Conservation (phyloP, 495 filamentous ascomycete genomes). For the Zalerion maritima region DNA sequence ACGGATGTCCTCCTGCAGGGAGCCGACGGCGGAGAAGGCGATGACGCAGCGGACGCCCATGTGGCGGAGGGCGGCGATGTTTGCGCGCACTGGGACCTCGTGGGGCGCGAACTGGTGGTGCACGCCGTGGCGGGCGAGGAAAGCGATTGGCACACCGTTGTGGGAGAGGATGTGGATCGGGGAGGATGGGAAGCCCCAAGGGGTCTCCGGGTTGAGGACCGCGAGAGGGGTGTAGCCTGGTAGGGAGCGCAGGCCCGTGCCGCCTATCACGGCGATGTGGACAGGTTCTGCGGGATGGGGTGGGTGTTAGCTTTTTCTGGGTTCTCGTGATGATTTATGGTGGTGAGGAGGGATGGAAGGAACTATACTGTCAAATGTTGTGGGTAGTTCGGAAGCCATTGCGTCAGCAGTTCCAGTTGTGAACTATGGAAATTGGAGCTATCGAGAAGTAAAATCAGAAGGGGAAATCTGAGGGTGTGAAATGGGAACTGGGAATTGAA, state of each 20-base stretch:
- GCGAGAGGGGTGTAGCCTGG: slow-evolving; percentile 71
- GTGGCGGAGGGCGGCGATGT: slow-evolving; percentile 83
- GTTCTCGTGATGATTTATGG: too few species aligned
- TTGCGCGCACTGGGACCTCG: slow-evolving; percentile 81
- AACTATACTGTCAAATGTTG: too few species aligned
- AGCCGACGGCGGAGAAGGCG: slow-evolving; percentile 91
- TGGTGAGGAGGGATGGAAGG: too few species aligned
- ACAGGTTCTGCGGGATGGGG: slow-evolving; percentile 45
- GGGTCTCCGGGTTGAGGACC: slow-evolving; percentile 52
- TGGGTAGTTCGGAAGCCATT: too few species aligned
- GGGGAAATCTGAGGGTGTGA: slow-evolving; percentile 3
- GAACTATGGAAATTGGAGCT: slow-evolving; percentile 3
- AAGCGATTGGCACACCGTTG: slow-evolving; percentile 66
- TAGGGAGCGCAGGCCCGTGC: slow-evolving; percentile 67
- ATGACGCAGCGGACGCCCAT: slow-evolving; percentile 82
- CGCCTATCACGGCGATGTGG: slow-evolving; percentile 90
- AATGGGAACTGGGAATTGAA: too few species aligned
- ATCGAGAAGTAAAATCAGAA: neutral
- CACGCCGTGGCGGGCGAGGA: slow-evolving; percentile 79
- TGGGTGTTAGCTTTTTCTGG: too few species aligned
- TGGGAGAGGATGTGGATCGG: slow-evolving; percentile 85
- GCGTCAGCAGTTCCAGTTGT: slow-evolving; percentile 6
- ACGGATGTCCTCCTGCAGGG: slow-evolving; percentile 76
- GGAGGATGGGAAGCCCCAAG: slow-evolving; percentile 86
- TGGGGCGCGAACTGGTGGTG: slow-evolving; percentile 86